These are phyloP conservation scores for Globisporangium takayamanum DNA, from an alignment of 352 stramenopile genomes.

Conservation along the genomic window DNA sequence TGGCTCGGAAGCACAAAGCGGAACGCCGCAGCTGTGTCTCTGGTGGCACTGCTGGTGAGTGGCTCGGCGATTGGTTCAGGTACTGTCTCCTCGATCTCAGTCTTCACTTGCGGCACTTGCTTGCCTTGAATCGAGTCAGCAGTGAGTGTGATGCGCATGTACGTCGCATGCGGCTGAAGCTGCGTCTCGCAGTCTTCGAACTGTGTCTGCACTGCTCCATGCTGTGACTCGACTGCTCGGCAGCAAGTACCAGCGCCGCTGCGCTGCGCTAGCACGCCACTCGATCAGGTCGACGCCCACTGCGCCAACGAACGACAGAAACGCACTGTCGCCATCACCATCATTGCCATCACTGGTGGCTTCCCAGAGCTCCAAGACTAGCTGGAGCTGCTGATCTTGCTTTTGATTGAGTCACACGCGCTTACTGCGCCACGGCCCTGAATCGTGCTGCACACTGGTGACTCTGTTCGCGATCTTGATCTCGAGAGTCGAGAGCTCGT, in stretches of 20 bases:
- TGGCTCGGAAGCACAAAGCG: slow-evolving; percentile 11
- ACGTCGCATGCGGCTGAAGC: neutral
- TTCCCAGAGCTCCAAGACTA: slow-evolving; percentile 8
- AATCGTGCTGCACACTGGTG: neutral
- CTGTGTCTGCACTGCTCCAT: neutral
- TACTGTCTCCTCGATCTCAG: neutral
- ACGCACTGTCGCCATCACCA: neutral
- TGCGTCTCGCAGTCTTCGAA: slow-evolving; percentile 9
- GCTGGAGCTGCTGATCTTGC: neutral
- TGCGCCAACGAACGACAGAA: slow-evolving; percentile 8
- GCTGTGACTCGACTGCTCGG: neutral
- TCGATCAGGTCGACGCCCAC: slow-evolving; percentile 1
- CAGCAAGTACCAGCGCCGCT: slow-evolving; percentile 11
- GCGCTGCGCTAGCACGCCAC: neutral
- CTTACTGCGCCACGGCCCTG: slow-evolving; percentile 2
- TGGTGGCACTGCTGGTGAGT: neutral
- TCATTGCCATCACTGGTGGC: neutral
- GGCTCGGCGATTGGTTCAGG: neutral
- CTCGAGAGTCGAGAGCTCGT: neutral
- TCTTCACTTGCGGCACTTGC: neutral
- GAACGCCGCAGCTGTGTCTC: neutral
- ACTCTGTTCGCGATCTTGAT: neutral
- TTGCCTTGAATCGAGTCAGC: neutral
- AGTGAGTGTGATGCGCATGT: slow-evolving; percentile 2
- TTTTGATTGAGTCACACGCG: neutral